Conservation (phyloP, 305 asterid species). For the Fraxinus nigra region DNA sequence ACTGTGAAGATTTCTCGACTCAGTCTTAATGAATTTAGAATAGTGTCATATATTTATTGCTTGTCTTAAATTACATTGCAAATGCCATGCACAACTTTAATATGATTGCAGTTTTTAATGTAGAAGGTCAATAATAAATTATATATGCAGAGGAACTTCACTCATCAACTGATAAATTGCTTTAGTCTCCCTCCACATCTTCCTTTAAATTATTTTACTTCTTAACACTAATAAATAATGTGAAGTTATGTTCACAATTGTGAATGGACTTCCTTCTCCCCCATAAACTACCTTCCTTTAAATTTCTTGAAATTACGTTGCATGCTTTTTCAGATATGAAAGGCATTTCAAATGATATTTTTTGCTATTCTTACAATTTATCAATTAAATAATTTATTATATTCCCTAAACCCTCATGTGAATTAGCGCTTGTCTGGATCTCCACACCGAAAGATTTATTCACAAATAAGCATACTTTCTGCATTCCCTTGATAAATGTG, state of each 20-base stretch:
- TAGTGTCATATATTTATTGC: background rate
- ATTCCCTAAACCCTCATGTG: background rate
- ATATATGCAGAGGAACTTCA: background rate
- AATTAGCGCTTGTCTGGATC: background rate
- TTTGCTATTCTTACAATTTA: background rate
- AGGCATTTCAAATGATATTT: background rate
- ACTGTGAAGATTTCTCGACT: background rate
- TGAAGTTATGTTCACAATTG: background rate
- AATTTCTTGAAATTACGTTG: background rate
- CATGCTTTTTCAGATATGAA: background rate
- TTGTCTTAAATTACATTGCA: background rate
- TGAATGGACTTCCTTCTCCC: background rate
- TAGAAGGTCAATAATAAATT: background rate
- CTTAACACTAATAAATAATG: background rate
- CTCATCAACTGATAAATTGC: background rate
- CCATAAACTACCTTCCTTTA: background rate
- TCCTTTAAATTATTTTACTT: background rate
- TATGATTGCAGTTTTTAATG: background rate
- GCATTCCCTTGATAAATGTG: background rate
- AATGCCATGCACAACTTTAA: background rate
- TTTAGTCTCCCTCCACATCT: background rate
- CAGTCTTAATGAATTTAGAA: background rate
- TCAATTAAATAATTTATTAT: background rate
- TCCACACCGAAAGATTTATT: background rate
- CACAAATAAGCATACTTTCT: background rate